These are phyloP conservation scores for Gynandropsis gynandra DNA, from an alignment of 345 rosid genomes.

Conservation along the genomic window DNA sequence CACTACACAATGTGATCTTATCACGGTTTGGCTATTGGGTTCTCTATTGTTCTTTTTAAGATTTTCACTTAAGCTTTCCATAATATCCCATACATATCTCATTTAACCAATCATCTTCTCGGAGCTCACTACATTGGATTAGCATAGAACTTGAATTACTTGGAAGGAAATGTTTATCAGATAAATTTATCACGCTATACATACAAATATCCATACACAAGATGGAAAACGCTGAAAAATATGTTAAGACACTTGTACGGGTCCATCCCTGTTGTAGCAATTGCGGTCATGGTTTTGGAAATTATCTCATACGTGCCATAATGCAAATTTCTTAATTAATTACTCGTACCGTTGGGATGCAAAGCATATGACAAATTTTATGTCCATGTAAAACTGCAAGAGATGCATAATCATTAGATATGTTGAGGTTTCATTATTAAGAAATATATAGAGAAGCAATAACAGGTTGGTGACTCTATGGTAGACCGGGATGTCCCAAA, in stretches of 20 bases:
- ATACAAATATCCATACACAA: no score
- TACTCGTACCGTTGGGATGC: conserved; percentile 95
- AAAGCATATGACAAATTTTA: conserved; percentile 88
- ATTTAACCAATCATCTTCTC: conserved; percentile 87
- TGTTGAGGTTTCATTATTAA: background rate
- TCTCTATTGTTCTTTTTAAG: conserved; percentile 71
- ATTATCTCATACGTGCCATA: conserved; percentile 85
- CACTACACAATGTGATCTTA: no score
- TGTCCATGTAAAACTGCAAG: conserved; percentile 84
- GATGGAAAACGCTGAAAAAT: background rate
- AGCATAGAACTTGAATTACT: background rate
- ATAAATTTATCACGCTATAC: no score
- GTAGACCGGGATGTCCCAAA: conserved; percentile 84
- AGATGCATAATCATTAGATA: conserved; percentile 14
- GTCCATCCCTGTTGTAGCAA: conserved; percentile 88
- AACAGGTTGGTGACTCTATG: conserved; percentile 44
- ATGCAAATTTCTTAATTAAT: conserved; percentile 86
- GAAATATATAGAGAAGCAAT: conserved; percentile 11
- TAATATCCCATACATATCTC: conserved; percentile 72
- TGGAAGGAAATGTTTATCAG: background rate
- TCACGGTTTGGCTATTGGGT: conserved; percentile 73
- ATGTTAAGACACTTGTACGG: conserved; percentile 57
- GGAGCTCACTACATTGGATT: conserved; percentile 52
- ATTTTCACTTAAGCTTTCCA: conserved; percentile 82
- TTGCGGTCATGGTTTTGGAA: conserved; percentile 67